phyloP scores from a whole-genome alignment of 176 grass and related monocot species.

The Aegilops tauschii region DNA sequence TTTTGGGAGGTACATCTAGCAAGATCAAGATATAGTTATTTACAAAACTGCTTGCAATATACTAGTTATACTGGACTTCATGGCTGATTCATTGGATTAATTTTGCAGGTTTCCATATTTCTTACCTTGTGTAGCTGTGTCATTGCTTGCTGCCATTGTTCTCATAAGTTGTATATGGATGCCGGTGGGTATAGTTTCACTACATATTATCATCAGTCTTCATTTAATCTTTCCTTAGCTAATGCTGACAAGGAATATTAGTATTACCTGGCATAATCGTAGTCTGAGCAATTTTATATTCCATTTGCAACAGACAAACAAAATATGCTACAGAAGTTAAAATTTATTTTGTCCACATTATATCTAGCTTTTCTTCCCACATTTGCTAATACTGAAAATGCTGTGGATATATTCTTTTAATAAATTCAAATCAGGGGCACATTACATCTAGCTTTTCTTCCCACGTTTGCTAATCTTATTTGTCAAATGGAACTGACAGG shows the following conservation, averaged over 20 bases:
- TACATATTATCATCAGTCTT: not conserved
- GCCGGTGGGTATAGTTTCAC: constrained; percentile 62
- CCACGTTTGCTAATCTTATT: not conserved
- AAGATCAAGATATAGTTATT: constrained; percentile 1
- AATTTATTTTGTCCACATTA: not conserved
- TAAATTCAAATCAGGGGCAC: not conserved
- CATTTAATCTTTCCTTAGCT: not conserved
- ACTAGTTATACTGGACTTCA: not conserved
- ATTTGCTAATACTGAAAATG: not conserved
- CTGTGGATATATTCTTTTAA: not conserved
- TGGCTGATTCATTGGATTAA: not conserved
- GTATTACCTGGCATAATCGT: not conserved
- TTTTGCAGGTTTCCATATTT: constrained; percentile 84
- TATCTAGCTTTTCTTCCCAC: not conserved
- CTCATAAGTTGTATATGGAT: constrained; percentile 73
- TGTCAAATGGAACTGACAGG: constrained; percentile 39
- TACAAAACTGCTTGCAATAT: not conserved
- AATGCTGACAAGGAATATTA: not conserved
- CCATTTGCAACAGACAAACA: not conserved
- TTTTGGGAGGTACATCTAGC: constrained; percentile 56
- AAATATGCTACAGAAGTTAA: not conserved
- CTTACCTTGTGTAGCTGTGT: constrained; percentile 63
- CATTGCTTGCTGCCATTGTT: constrained; percentile 48
- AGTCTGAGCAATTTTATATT: not conserved
- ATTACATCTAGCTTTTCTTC: too few relatives aligned